Evolutionary conservation across 768 basidiomycete genomes (phyloP).

Genomic region (Rhodosporidiobolus odoratus): DNA sequence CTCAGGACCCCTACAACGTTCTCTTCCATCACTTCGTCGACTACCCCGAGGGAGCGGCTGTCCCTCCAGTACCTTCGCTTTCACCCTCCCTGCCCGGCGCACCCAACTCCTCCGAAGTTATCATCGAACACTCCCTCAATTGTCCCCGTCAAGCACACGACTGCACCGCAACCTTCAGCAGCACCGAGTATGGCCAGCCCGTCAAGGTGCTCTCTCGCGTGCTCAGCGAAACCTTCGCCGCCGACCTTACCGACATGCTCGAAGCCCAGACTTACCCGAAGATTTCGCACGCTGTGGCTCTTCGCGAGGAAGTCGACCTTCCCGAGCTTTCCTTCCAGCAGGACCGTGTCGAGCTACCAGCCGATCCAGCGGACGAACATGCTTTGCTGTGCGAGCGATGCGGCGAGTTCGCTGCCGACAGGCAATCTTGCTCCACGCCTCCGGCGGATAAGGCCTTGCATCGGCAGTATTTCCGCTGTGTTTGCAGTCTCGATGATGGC

Average conservation of each 20-base stretch:
- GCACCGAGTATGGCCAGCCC: constrained; percentile 23
- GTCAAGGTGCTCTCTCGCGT: constrained; percentile 20
- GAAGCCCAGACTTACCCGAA: constrained; percentile 19
- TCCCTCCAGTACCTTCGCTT: background rate
- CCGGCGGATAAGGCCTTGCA: background rate
- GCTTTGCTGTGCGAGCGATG: constrained; percentile 14
- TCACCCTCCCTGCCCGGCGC: constrained; percentile 8
- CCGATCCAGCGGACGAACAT: constrained; percentile 9
- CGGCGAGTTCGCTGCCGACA: background rate
- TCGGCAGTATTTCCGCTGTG: constrained; percentile 19
- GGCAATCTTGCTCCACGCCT: background rate
- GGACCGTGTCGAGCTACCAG: background rate
- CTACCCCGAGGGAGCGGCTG: background rate
- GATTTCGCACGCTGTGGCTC: constrained; percentile 22
- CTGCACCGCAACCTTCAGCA: constrained; percentile 6
- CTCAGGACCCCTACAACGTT: constrained; percentile 24
- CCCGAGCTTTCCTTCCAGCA: constrained; percentile 5
- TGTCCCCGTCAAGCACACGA: constrained; percentile 35
- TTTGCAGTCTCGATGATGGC: constrained; percentile 7
- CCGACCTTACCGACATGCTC: constrained; percentile 27
- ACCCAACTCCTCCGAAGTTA: constrained; percentile 19
- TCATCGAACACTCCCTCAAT: constrained; percentile 27
- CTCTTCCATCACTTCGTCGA: constrained; percentile 35
- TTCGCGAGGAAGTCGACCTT: background rate
- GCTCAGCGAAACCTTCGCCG: constrained; percentile 22